These are phyloP conservation scores for Acanthamoeba healyi DNA, from an alignment of 208 protist species.

Conservation along the genomic window DNA sequence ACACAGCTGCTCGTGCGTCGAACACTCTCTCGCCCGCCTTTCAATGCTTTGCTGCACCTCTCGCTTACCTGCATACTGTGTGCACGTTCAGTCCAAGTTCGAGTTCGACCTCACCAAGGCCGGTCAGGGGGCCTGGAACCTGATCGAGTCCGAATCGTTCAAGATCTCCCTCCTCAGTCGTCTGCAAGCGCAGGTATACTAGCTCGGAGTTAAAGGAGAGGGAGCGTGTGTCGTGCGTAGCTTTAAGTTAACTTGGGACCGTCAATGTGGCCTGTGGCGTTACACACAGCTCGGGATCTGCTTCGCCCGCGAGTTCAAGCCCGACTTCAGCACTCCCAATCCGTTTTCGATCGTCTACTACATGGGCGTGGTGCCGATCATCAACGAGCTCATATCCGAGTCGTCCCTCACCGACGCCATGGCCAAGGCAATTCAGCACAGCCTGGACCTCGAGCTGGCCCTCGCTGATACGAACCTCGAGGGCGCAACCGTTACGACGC, in stretches of 20 bases:
- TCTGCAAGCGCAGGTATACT: background rate
- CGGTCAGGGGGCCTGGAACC: background rate
- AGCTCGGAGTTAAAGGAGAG: too few relatives aligned
- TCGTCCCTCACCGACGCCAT: slow-evolving; percentile 48
- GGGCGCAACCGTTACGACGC: background rate
- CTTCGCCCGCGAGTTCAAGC: background rate
- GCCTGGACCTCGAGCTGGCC: background rate
- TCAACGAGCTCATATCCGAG: slow-evolving; percentile 42
- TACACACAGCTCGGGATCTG: slow-evolving; percentile 27
- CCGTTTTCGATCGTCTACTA: slow-evolving; percentile 6
- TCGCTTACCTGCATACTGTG: background rate
- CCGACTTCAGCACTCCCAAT: background rate
- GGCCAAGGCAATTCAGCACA: slow-evolving; percentile 2
- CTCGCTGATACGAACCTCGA: background rate
- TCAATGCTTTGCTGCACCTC: background rate
- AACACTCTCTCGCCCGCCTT: too few relatives aligned
- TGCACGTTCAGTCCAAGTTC: background rate
- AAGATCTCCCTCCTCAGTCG: slow-evolving; percentile 30
- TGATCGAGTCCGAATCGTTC: slow-evolving; percentile 42
- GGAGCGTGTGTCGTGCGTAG: too few relatives aligned
- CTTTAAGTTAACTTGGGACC: too few relatives aligned
- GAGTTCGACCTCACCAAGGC: slow-evolving; percentile 13
- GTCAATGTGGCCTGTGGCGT: too few relatives aligned
- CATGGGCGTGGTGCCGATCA: slow-evolving; percentile 25
- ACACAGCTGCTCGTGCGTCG: slow-evolving; percentile 35